phyloP scores from a whole-genome alignment of 2,329 filamentous ascomycete species.

The Phaeosphaeriaceae sp. region DNA sequence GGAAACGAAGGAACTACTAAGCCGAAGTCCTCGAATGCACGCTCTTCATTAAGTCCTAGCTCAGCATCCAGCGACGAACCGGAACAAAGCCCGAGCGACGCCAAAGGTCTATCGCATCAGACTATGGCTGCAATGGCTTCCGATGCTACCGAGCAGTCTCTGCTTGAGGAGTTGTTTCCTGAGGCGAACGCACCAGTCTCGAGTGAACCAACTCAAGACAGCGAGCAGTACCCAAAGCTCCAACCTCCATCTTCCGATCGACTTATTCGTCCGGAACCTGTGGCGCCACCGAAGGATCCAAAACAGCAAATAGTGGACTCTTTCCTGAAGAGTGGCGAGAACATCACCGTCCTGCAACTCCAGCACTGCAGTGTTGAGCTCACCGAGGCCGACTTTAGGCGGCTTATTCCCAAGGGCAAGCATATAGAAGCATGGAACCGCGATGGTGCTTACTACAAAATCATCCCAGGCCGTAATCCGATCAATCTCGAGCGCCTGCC shows the following conservation, averaged over 20 bases:
- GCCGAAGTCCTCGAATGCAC: neutral
- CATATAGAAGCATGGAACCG: conserved; percentile 73
- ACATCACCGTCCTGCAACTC: conserved; percentile 62
- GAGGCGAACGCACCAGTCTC: conserved; percentile 46
- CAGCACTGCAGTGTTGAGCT: conserved; percentile 60
- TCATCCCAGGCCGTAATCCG: conserved; percentile 71
- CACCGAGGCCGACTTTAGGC: conserved; percentile 73
- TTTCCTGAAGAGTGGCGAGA: conserved; percentile 34
- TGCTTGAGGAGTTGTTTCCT: conserved; percentile 64
- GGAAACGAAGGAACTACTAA: neutral
- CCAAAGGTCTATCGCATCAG: neutral
- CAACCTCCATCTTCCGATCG: conserved; percentile 25
- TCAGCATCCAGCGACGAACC: neutral
- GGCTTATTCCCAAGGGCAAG: conserved; percentile 67
- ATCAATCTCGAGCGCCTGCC: conserved; percentile 69
- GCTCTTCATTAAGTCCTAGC: neutral
- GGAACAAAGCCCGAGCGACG: neutral
- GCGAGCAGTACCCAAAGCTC: conserved; percentile 39
- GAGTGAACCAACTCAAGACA: conserved; percentile 16
- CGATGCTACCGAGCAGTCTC: conserved; percentile 40
- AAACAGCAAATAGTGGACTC: conserved; percentile 31
- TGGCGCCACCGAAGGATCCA: conserved; percentile 8
- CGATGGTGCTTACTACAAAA: conserved; percentile 65
- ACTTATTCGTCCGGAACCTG: conserved; percentile 15
- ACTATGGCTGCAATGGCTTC: neutral